A percentile compares a stretch with the other conserved stretches of the same genome.
These are phyloP conservation scores for Colletotrichum melonis DNA, from an alignment of 2,329 filamentous ascomycete genomes.

Conservation along the genomic window DNA sequence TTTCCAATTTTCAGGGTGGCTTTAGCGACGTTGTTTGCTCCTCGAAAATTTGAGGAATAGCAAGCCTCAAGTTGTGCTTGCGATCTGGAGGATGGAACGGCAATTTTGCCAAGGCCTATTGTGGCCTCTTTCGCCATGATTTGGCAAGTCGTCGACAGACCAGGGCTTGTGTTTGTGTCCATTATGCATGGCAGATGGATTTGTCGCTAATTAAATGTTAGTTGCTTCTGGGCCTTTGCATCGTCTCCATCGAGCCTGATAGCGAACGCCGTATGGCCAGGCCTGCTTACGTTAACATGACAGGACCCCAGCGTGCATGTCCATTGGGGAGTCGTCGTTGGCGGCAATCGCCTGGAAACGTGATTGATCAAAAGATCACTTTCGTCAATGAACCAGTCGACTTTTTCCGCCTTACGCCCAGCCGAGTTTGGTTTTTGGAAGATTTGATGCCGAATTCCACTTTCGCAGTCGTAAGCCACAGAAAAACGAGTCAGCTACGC, in stretches of 20 bases:
- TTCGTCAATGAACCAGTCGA: background rate
- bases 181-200: background rate
- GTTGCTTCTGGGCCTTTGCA: background rate
- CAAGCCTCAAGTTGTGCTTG: background rate
- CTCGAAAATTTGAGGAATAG: background rate
- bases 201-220: background rate
- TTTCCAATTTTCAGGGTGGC: no score
- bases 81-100: background rate
- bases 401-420: background rate
- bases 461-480: background rate
- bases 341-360: background rate
- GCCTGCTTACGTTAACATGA: background rate
- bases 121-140: background rate
- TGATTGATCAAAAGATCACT: background rate
- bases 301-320: background rate
- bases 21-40: background rate
- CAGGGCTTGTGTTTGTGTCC: background rate
- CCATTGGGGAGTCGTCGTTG: background rate
- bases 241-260: background rate
- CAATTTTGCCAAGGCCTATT: background rate
- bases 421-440: background rate
- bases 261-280: background rate
- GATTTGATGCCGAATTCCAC: background rate
- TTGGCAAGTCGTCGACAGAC: background rate
- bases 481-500: background rate